Base-by-base conservation (phyloP, 2,329 filamentous ascomycete species). In the Zymoseptoria crescenta region DNA sequence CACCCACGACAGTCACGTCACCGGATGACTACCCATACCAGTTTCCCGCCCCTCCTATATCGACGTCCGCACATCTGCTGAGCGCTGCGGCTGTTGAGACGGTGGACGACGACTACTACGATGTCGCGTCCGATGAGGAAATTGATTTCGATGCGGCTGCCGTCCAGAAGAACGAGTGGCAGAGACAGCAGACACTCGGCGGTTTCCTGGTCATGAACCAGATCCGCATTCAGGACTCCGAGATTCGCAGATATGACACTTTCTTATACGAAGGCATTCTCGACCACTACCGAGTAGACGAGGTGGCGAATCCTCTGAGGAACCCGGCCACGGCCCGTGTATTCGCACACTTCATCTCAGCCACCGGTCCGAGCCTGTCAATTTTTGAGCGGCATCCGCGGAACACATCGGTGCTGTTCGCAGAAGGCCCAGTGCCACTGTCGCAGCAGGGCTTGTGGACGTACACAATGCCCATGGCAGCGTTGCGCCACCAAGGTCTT, bases 271-370 rank as follows among this genome's bases (percentile, higher is more conserved):
- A 74, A 9, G 77, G 77, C 5, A 74, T 78, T 35, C 66, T 81
- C 57, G 74, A 76, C 28, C 67, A 71, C 4, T 81, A 81, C 61
- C 72, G 71, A 41, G 72, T 77, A 1, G 78, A 81, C 64, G 71
- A 75, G 64, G 74, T 74, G 55, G 79, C 79, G 8, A 81, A 76
- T 48, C 92, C 94, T 30, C 77, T 96, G 28, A 89, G 86, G 65
- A 91, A 96, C 64, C 82, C 85, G 2, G 86, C 87, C 63, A 93
- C 90, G 9, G 87, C 90, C 13, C 83, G 87, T 29, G 86, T 96
- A 6, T 97, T 97, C 72, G 87, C 87, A 72, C 91, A 97, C 74
- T 97, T 96, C 72, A 85, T 97, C 52, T 88, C 91, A 65, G 87
- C 94, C 6, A 96, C 91, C 1, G 92, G 88, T 0, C 89, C 91